These are phyloP conservation scores for Cercospora sojina DNA, from an alignment of 2,329 filamentous ascomycete species.

Conservation along the genomic window DNA sequence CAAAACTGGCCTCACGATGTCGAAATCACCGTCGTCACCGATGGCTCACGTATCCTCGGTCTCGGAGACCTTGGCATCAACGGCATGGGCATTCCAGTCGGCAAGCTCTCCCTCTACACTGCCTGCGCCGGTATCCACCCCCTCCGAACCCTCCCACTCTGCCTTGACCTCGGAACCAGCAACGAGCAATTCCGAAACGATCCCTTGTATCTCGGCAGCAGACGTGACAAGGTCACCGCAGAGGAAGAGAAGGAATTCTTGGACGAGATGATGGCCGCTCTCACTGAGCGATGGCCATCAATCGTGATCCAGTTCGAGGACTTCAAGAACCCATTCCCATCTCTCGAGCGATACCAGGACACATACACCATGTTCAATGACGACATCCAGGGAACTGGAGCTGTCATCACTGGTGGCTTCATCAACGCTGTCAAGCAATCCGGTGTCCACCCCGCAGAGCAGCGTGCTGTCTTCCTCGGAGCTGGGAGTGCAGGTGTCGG, in stretches of 20 bases:
- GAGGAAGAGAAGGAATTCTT: slow-evolving; percentile 86
- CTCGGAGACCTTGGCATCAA: slow-evolving; percentile 95
- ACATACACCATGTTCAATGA: slow-evolving; percentile 97
- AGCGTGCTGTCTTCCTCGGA: slow-evolving; percentile 93
- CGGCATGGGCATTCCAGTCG: slow-evolving; percentile 96
- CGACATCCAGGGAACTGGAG: slow-evolving; percentile 95
- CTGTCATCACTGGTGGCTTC: slow-evolving; percentile 84
- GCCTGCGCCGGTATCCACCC: slow-evolving; percentile 93
- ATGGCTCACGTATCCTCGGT: slow-evolving; percentile 88
- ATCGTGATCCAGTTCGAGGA: slow-evolving; percentile 92
- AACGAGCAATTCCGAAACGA: slow-evolving; percentile 69
- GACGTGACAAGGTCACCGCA: slow-evolving; percentile 74
- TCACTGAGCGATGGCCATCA: slow-evolving; percentile 70
- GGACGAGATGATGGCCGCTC: slow-evolving; percentile 94
- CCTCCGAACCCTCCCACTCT: slow-evolving; percentile 62
- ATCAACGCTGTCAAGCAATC: slow-evolving; percentile 78
- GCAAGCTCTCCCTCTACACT: slow-evolving; percentile 93
- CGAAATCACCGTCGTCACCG: slow-evolving; percentile 94
- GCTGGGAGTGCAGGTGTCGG: slow-evolving; percentile 94
- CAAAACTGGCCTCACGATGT: slow-evolving; percentile 92
- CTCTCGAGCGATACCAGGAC: slow-evolving; percentile 84
- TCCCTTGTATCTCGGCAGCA: slow-evolving; percentile 86
- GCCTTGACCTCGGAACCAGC: slow-evolving; percentile 62
- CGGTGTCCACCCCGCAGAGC: slow-evolving; percentile 80
- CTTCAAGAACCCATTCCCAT: slow-evolving; percentile 96